Evolutionary conservation across 768 basidiomycete genomes (phyloP), one percentile per base, ranked within the genome.

Genomic region (Lactarius trivialis): DNA sequence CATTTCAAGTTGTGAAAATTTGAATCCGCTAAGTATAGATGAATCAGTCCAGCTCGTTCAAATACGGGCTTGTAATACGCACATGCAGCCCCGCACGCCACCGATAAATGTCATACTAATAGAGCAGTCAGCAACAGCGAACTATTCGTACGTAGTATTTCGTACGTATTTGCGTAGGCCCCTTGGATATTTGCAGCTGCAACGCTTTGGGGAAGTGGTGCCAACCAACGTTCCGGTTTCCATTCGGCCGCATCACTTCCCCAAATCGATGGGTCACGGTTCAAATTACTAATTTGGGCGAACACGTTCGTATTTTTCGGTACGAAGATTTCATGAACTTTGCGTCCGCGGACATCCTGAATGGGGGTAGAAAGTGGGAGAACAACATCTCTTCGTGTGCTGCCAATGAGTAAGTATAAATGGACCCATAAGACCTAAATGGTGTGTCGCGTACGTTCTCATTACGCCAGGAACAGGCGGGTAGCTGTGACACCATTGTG

Each of bases 181-280:
- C 74, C 75, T 1, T 73, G 73, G 56, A 74, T 69, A 34, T 70
- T 66, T 14, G 73, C 70, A 1, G 69, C 68, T 8, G 66, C 60
- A 36, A 71, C 68, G n/a, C 58, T 62, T 8, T 61, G 33, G 0
- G 69, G 70, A 9, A 70, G 58, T 9, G 66, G 68, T 28, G 51
- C 48, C 5, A 78, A 66, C 76, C 76, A 80, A 37, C 78, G 71
- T 57, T 79, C 78, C 9, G 79, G 78, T 57, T 72, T 76, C 75
- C 76, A 81, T 56, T 76, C 75, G 11, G 71, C 39, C 3, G 76
- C 72, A 63, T 80, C 78, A 7, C 67, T 65, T 1, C 78, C 79
- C 79, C 79, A 80, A 1, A 77, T 30, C n/a, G 15, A 59, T 37
- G 50, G 41, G 15, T 60, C 37, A 45, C 37, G 60, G 66, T 80